Base-by-base conservation (phyloP, 768 basidiomycete species). In the Pilatotrama ljubarskyi region DNA sequence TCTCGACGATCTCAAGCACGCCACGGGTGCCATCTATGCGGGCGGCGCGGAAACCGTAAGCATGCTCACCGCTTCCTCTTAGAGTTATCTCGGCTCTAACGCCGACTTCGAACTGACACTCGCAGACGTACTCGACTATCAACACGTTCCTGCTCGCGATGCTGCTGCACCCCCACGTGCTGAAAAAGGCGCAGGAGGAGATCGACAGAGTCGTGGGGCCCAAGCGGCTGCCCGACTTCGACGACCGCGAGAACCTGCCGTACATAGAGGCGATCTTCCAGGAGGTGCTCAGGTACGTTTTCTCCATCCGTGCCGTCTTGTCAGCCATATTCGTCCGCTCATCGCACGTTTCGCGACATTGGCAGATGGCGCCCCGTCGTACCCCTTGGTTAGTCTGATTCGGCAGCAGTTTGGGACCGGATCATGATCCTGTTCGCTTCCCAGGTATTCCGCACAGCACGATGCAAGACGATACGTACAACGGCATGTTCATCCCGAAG, bases 401-500 rank as follows among this genome's bases (percentile, higher is more conserved):
- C 50, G 9, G 25, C 26, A 29, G 37, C 20, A 4, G 18, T 11
- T 2, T 13, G 20, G 37, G 35, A 13, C 36, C 25, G 35, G 22
- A 40, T 22, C 35, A 13, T 41, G 37, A 40, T 36, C 36, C 15
- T n/a, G 18, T 36, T 8, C 38, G 29, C 29, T 5, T 14, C 6
- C 7, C 38, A 67, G 69, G 63, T 17, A 42, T 70, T 17, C 67
- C 69, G 17, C 69, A 70, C 55, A 48, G 46, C 40, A 52, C 64
- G 32, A 61, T 53, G 43, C 26, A 65, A 54, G 70, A 69, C 37
- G 70, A 72, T 49, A 62, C 53, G 24, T 73, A 67, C 47, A 51
- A 66, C 32, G 70, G 68, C 13, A 64, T 64, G 51, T 50, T 54
- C 22, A 71, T 72, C 13, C 68, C 71, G 2, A 56, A 61, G 25